These are phyloP conservation scores for Acarospora socialis DNA, from an alignment of 2,329 filamentous ascomycete species.

Conservation along the genomic window DNA sequence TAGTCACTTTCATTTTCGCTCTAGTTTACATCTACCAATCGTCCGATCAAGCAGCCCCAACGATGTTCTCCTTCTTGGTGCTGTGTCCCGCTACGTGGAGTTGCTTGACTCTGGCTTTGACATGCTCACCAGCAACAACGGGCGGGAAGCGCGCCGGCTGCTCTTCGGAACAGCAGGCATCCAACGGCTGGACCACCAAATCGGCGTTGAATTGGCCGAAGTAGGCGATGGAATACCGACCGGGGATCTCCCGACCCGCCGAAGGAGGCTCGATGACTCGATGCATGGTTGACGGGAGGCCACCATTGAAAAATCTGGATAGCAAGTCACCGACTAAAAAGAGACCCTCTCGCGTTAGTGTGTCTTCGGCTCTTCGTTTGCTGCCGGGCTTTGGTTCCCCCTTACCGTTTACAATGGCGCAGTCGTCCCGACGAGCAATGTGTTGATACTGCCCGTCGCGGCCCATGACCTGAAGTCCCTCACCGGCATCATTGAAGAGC, in stretches of 20 bases:
- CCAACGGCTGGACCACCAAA: slow-evolving; percentile 1
- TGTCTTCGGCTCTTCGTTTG: too few relatives aligned
- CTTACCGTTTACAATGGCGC: slow-evolving; percentile 6
- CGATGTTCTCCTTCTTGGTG: not conserved
- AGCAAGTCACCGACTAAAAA: slow-evolving; percentile 5
- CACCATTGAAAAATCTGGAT: slow-evolving; percentile 3
- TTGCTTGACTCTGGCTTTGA: not conserved
- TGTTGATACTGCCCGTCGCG: slow-evolving; percentile 1
- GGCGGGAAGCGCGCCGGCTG: slow-evolving; percentile 1
- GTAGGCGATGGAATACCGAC: slow-evolving; percentile 2
- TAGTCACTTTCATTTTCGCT: too few relatives aligned
- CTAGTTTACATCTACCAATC: too few relatives aligned
- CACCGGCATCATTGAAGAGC: slow-evolving; percentile 5
- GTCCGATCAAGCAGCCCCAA: too few relatives aligned
- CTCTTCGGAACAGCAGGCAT: slow-evolving; percentile 1
- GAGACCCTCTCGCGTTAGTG: too few relatives aligned
- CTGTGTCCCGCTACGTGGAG: slow-evolving; percentile 1
- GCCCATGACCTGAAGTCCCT: slow-evolving; percentile 3
- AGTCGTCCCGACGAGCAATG: slow-evolving; percentile 1
- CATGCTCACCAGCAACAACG: slow-evolving; percentile 1
- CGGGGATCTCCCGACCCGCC: not conserved
- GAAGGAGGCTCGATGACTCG: slow-evolving; percentile 3
- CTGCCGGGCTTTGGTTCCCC: not conserved
- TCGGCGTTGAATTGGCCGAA: slow-evolving; percentile 3
- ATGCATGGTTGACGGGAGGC: slow-evolving; percentile 1